These are phyloP conservation scores for Lentinula sp. DNA, from an alignment of 768 basidiomycete species.

Conservation along the genomic window DNA sequence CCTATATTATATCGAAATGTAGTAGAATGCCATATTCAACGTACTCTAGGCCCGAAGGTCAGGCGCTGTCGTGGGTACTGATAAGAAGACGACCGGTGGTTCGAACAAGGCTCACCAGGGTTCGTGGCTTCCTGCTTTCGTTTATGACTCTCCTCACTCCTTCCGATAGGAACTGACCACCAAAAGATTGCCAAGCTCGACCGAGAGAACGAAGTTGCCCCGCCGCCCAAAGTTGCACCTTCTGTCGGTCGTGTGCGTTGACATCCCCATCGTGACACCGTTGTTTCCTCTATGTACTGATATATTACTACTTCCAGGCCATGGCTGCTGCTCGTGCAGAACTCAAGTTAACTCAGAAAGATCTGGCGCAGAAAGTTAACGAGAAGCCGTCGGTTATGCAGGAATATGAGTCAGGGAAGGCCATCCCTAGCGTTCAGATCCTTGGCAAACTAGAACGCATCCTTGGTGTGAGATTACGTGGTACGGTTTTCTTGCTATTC, in stretches of 20 bases:
- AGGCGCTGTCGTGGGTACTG: constrained; percentile 75
- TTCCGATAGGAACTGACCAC: constrained; percentile 74
- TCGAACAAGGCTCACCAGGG: constrained; percentile 75
- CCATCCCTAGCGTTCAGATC: constrained; percentile 82
- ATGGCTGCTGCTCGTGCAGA: constrained; percentile 79
- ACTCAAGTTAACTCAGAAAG: constrained; percentile 82
- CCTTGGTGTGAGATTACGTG: constrained; percentile 85
- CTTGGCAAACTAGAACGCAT: constrained; percentile 84
- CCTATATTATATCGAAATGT: background rate
- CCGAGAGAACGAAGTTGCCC: constrained; percentile 92
- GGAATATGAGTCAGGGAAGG: constrained; percentile 86
- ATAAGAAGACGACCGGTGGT: constrained; percentile 69
- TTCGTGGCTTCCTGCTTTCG: constrained; percentile 23
- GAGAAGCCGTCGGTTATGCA: constrained; percentile 86
- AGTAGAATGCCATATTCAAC: background rate
- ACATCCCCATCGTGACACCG: background rate
- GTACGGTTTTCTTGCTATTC: constrained; percentile 33
- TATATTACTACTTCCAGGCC: constrained; percentile 39
- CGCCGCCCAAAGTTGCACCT: constrained; percentile 73
- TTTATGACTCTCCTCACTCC: background rate
- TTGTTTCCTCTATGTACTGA: background rate
- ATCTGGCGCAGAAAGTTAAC: constrained; percentile 88
- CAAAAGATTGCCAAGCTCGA: constrained; percentile 92
- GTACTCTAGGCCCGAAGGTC: constrained; percentile 60
- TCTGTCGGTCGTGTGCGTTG: constrained; percentile 64